phyloP scores from a whole-genome alignment of 805 yeast genomes.

The Zygoascus tannicola region DNA sequence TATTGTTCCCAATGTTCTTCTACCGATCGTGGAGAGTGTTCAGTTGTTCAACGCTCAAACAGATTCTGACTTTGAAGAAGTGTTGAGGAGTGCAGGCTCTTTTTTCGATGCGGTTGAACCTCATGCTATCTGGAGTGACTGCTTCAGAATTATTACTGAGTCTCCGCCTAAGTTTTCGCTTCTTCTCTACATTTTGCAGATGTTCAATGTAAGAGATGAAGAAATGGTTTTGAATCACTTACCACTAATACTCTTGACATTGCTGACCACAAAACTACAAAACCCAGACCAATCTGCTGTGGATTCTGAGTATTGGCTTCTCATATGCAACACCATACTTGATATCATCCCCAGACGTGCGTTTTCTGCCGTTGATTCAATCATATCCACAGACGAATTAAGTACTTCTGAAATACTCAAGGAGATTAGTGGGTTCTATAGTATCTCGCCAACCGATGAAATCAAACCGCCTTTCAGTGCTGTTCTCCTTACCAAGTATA shows the following conservation, averaged over 20 bases:
- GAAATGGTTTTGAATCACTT: conserved; percentile 72
- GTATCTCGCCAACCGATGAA: conserved; percentile 5
- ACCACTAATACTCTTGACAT: conserved; percentile 55
- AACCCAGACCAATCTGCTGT: background rate
- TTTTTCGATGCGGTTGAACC: conserved; percentile 88
- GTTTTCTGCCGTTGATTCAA: conserved; percentile 39
- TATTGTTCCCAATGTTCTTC: conserved; percentile 59
- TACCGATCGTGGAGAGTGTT: conserved; percentile 44
- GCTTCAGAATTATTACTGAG: conserved; percentile 36
- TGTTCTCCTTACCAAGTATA: conserved; percentile 10
- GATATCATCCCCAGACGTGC: conserved; percentile 56
- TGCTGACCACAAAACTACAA: conserved; percentile 6
- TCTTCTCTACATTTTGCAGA: conserved; percentile 48
- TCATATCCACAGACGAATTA: conserved; percentile 20
- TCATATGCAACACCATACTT: conserved; percentile 37
- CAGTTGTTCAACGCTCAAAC: conserved; percentile 6
- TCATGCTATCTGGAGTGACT: conserved; percentile 60
- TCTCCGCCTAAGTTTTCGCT: conserved; percentile 33
- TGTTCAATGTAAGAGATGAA: conserved; percentile 74
- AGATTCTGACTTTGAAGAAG: conserved; percentile 32
- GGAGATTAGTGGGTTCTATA: conserved; percentile 21
- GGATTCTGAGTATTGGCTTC: conserved; percentile 27
- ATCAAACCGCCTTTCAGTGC: conserved; percentile 13
- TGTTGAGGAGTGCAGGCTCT: conserved; percentile 49
- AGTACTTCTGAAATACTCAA: conserved; percentile 17